Evolutionary conservation across 192 early-diverging fungal species (phyloP).

Genomic region (Entomortierella beljakovae): DNA sequence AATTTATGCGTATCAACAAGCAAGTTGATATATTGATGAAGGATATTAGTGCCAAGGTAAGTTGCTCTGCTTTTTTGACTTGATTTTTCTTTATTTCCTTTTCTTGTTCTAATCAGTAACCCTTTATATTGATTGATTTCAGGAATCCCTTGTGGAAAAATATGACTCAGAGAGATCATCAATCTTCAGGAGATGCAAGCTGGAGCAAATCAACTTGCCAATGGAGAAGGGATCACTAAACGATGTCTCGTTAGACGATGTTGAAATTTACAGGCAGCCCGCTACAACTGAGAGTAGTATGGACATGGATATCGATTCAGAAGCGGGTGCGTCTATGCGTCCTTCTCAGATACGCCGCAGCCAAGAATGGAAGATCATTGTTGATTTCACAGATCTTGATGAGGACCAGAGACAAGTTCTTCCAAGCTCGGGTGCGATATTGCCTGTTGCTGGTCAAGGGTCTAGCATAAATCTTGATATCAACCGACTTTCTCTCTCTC

Average conservation of each 20-base stretch:
- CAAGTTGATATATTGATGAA: conserved; percentile 75
- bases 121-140: conserved; percentile 7
- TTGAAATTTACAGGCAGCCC: conserved; percentile 53
- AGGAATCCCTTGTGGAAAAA: conserved; percentile 85
- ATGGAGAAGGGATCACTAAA: conserved; percentile 79
- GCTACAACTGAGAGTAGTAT: conserved; percentile 48
- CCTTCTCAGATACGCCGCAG: conserved; percentile 23
- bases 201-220: conserved; percentile 94
- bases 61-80: neutral
- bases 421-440: conserved; percentile 15
- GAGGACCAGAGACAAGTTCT: conserved; percentile 56
- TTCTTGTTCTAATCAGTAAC: neutral
- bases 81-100: neutral
- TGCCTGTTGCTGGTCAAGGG: neutral
- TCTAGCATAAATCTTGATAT: conserved; percentile 20
- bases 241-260: conserved; percentile 79
- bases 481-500: conserved; percentile 29
- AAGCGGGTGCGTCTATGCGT: neutral
- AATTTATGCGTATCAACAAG: conserved; percentile 66
- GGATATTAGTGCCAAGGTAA: conserved; percentile 65
- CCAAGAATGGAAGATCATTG: conserved; percentile 64
- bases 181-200: conserved; percentile 89
- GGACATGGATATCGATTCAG: conserved; percentile 67
- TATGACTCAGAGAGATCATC: conserved; percentile 78
- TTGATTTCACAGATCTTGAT: conserved; percentile 71